Evolutionary conservation across 345 rosid genomes (phyloP).

Genomic region (Eucalyptus erythrocorys): DNA sequence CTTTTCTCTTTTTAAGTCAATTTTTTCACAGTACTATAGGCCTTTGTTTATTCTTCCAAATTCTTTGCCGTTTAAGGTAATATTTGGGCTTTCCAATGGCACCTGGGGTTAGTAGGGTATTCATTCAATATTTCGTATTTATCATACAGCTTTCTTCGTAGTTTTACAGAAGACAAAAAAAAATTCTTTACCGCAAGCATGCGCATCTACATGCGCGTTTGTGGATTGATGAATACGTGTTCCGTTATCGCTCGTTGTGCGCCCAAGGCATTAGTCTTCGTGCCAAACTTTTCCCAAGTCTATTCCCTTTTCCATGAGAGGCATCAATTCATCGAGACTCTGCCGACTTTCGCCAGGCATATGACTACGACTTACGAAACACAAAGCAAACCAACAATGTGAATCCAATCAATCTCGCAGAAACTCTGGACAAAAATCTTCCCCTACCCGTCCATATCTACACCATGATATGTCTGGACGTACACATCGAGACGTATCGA

Average conservation of each 20-base stretch:
- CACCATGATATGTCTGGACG: not conserved
- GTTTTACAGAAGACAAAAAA: not conserved
- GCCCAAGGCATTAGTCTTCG: not conserved
- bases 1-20: not conserved
- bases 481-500: not conserved
- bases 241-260: not conserved
- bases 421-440: not conserved
- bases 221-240: not conserved
- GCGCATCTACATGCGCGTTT: not conserved
- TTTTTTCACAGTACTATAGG: not conserved
- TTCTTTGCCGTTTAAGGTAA: not conserved
- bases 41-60: not conserved
- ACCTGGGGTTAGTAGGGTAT: not conserved
- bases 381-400: not conserved
- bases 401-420: not conserved
- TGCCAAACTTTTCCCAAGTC: not conserved
- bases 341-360: not conserved
- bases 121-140: not conserved
- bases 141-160: not conserved
- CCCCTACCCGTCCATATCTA: not conserved
- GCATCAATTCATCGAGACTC: not conserved
- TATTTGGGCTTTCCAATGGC: not conserved
- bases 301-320: not conserved
- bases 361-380: not conserved
- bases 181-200: not conserved